Evolutionary conservation across 2,329 filamentous ascomycete genomes (phyloP).

Genomic region (Penicillium palitans): DNA sequence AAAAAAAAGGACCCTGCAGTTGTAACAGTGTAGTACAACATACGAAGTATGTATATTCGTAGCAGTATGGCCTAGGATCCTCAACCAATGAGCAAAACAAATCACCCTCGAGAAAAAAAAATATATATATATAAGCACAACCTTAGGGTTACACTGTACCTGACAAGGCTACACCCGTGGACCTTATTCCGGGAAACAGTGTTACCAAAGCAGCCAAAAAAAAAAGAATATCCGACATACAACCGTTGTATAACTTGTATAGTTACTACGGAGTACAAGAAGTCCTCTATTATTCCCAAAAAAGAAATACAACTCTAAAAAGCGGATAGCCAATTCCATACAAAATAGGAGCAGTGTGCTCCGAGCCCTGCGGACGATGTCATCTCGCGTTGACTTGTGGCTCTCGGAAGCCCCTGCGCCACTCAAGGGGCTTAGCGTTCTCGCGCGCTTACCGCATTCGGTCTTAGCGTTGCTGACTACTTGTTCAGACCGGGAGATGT

Average conservation of each 20-base stretch:
- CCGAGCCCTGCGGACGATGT: constrained; percentile 23
- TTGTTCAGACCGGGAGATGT: constrained; percentile 12
- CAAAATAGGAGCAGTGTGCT: constrained; percentile 24
- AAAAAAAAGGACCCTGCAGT: background rate
- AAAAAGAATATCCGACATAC: background rate
- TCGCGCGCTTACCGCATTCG: background rate
- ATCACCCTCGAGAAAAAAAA: background rate
- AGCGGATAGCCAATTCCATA: constrained; percentile 1
- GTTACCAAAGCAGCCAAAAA: background rate
- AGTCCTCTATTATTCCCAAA: background rate
- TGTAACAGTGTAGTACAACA: background rate
- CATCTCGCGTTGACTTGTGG: constrained; percentile 21
- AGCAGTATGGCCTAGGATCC: background rate
- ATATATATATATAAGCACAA: background rate
- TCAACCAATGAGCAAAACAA: background rate
- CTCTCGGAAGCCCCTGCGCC: constrained; percentile 22
- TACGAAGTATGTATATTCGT: background rate
- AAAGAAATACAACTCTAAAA: background rate
- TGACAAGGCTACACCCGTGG: background rate
- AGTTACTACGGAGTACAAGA: background rate
- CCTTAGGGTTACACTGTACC: constrained; percentile 8
- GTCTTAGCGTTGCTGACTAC: constrained; percentile 24
- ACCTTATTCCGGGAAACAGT: background rate
- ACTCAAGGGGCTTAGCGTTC: constrained; percentile 18
- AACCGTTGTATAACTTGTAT: background rate